phyloP scores from a whole-genome alignment of 441 rosid species.

The Viola pubescens region DNA sequence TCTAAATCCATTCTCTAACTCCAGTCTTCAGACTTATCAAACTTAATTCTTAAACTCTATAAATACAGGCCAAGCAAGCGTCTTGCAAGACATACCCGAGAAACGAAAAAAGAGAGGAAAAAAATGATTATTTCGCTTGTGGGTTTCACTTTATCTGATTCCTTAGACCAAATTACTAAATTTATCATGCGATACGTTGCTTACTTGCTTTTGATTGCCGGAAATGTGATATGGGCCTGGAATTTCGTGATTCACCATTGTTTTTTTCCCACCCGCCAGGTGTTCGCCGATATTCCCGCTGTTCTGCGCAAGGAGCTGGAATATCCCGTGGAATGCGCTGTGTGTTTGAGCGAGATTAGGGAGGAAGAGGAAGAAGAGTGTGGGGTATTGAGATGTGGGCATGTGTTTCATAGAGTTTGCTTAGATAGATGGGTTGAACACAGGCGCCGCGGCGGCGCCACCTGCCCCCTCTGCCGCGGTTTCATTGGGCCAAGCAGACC shows the following conservation, averaged over 20 bases:
- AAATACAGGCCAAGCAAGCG: neutral
- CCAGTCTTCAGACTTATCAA: no score
- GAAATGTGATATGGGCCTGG: neutral
- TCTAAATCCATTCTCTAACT: no score
- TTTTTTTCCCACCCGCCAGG: neutral
- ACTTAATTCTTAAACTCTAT: no score
- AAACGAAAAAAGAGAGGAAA: no score
- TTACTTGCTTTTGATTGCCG: neutral
- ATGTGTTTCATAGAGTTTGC: neutral
- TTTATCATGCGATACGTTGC: no score
- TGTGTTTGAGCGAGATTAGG: neutral
- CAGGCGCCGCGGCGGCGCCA: neutral
- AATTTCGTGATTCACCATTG: neutral
- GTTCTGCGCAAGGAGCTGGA: neutral
- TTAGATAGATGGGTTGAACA: neutral
- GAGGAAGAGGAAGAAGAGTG: neutral
- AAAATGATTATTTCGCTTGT: no score
- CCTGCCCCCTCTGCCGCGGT: constrained; percentile 30
- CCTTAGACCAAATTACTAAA: neutral
- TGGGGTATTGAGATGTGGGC: no score
- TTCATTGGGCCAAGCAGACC: neutral
- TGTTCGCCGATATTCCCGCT: neutral
- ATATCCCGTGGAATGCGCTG: neutral
- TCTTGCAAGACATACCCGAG: neutral
- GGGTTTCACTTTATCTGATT: neutral